A percentile compares a stretch with the other conserved stretches of the same genome.
Evolutionary conservation across 2,329 filamentous ascomycete genomes (phyloP).

Genomic region (Venturiaceae sp.): DNA sequence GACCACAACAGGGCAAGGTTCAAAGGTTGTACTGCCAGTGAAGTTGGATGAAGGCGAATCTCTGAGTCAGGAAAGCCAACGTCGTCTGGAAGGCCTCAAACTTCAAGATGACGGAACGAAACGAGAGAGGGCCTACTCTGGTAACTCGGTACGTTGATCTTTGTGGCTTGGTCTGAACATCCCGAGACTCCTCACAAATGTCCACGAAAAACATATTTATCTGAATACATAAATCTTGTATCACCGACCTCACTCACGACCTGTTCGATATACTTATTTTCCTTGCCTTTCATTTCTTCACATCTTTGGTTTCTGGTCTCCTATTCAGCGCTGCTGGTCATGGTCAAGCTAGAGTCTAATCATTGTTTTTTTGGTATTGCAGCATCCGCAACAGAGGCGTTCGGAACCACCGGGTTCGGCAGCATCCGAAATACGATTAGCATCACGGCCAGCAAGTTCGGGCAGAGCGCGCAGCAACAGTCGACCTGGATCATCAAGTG

Average conservation of each 20-base stretch:
- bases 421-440: conserved; percentile 21
- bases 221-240: background rate
- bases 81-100: conserved; percentile 80
- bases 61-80: conserved; percentile 71
- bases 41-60: conserved; percentile 67
- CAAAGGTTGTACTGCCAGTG: conserved; percentile 30
- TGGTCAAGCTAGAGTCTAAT: conserved; percentile 13
- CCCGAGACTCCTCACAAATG: conserved; percentile 1
- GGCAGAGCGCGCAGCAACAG: conserved; percentile 29
- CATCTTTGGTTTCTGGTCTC: background rate
- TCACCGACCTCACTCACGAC: background rate
- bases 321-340: background rate
- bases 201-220: background rate
- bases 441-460: conserved; percentile 19
- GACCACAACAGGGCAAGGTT: conserved; percentile 12
- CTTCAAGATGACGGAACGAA: conserved; percentile 61
- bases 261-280: background rate
- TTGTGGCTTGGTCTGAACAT: background rate
- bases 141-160: conserved; percentile 7
- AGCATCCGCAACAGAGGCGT: conserved; percentile 26
- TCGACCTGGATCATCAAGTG: conserved; percentile 23
- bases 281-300: background rate
- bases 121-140: background rate
- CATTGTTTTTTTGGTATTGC: conserved; percentile 24
- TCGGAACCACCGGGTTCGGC: conserved; percentile 14